phyloP scores from a whole-genome alignment of 257 asterid genomes.

The Schizonepeta tenuifolia region DNA sequence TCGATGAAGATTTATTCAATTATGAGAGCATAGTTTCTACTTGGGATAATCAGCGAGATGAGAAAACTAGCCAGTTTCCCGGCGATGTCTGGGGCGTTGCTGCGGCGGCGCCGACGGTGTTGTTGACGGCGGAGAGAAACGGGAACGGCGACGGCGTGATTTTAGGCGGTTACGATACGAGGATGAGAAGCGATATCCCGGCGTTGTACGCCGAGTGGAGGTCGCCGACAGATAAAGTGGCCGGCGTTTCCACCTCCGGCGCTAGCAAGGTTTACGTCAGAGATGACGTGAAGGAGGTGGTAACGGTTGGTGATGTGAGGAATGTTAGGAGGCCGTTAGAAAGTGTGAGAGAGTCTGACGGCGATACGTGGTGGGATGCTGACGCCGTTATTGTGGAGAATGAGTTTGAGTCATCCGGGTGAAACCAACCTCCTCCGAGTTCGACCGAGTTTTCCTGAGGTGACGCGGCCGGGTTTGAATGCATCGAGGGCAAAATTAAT shows the following conservation, averaged over 20 bases:
- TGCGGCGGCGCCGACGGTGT: constrained; percentile 40
- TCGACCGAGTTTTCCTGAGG: constrained; percentile 26
- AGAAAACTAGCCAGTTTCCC: constrained; percentile 22
- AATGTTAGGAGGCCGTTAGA: constrained; percentile 64
- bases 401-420: constrained; percentile 36
- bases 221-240: constrained; percentile 29
- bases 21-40: constrained; percentile 57
- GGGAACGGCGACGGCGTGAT: constrained; percentile 51
- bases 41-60: constrained; percentile 50
- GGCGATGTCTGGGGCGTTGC: constrained; percentile 34
- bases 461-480: constrained; percentile 30
- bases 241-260: constrained; percentile 34
- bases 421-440: constrained; percentile 3
- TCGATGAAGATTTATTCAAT: constrained; percentile 57
- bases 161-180: constrained; percentile 62
- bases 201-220: constrained; percentile 75
- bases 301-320: constrained; percentile 84
- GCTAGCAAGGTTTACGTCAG: constrained; percentile 59
- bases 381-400: constrained; percentile 70
- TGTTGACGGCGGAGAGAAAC: constrained; percentile 52
- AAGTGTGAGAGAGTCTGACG: constrained; percentile 47
- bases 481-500: neutral
- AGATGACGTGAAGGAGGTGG: constrained; percentile 57
- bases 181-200: constrained; percentile 57
- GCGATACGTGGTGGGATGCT: constrained; percentile 74